Base-by-base conservation (phyloP, 2,329 filamentous ascomycete genomes). In the Trichoderma atroviride region DNA sequence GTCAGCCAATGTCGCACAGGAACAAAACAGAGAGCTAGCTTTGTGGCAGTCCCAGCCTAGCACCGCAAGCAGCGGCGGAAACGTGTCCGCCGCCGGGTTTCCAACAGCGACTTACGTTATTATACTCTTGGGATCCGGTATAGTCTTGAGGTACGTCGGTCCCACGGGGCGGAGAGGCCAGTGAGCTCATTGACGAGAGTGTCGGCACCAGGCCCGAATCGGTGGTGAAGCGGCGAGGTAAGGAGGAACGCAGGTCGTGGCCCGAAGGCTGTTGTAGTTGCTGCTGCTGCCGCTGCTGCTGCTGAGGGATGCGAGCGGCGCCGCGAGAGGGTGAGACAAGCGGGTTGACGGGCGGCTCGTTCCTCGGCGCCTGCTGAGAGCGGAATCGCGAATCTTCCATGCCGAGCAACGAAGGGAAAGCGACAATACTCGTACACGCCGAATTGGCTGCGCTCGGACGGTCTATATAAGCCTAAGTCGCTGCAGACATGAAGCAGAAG, bases 201-300 rank as follows among this genome's bases (percentile, higher is more conserved):
- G 91, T 93, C 80, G 92, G 91, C 81, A 95, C 84, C 86, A 94
- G 87, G 81, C 93, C 86, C 82, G 92, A 90, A 82, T 97, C 96
- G 69, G 94, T 96, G 72, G 95, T 98, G 82, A 98, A 98, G 78
- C 95, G 91, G 77, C 95, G 91, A 81, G 94, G 93, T 78, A 98
- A 85, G 75, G 89, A 90, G 72, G 89, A 88, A 80, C 94, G 90
- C 73, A 87, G 87, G 78, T 97, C 93, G 79, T 88, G 86, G 72
- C 86, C 79, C 70, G 84, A 69, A 53, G 72, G 67, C 64, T 77
- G 75, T 66, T 77, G 40, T 40, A 40, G 37, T 19, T 43, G 40
- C 40, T 43, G 40, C 40, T 43, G 40, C 16, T 43, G 37, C 16
- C 19, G 37, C 16, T 43, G 40, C 19, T 43, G 40, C 16, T 43